phyloP scores from a whole-genome alignment of 2,329 filamentous ascomycete species.

The Diaporthe australafricana region DNA sequence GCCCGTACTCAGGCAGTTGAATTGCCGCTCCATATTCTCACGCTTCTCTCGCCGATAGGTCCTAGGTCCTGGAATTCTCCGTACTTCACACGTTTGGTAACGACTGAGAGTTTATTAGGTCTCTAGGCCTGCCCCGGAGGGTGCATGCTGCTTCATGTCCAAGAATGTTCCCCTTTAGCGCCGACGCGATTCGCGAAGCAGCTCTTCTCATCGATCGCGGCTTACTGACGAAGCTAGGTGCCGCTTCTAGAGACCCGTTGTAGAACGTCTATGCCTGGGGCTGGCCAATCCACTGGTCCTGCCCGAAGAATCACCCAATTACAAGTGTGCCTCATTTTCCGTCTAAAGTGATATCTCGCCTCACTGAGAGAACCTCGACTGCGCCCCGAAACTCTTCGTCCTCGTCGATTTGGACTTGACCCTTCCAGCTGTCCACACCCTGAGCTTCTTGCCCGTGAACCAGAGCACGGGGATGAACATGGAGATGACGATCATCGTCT shows the following conservation, averaged over 20 bases:
- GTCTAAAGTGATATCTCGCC: too few species aligned
- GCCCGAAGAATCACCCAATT: too few species aligned
- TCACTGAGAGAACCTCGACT: slow-evolving; percentile 30
- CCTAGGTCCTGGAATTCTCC: not conserved
- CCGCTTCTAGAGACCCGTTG: too few species aligned
- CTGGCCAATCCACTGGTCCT: not conserved
- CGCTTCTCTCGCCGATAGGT: too few species aligned
- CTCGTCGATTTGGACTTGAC: slow-evolving; percentile 35
- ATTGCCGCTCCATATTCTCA: not conserved
- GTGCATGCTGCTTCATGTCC: not conserved
- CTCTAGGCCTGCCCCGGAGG: not conserved
- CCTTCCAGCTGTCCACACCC: slow-evolving; percentile 45
- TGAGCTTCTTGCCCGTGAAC: slow-evolving; percentile 43
- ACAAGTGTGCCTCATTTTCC: too few species aligned
- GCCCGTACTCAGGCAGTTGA: not conserved
- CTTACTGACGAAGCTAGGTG: not conserved
- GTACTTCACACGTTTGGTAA: slow-evolving; percentile 8
- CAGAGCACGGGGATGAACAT: slow-evolving; percentile 46
- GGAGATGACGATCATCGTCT: slow-evolving; percentile 46
- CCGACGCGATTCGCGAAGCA: too few species aligned
- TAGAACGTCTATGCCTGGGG: too few species aligned
- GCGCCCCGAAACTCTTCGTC: not conserved
- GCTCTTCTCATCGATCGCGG: not conserved
- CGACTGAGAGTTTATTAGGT: not conserved
- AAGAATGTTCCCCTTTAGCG: not conserved